Conservation (phyloP, 805 yeast species). For the Zygosaccharomyces gambellarensis region DNA sequence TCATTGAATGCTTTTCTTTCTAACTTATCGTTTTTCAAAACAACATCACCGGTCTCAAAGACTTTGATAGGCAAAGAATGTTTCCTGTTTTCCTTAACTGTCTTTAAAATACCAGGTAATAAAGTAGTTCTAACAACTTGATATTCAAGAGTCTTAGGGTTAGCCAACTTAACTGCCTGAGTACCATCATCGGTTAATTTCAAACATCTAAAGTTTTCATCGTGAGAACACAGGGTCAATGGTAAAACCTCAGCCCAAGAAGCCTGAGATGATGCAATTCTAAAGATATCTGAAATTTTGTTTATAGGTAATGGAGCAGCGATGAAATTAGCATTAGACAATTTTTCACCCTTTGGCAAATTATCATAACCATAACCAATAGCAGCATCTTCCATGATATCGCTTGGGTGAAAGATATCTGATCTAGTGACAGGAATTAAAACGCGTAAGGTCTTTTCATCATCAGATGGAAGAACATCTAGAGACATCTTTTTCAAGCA, state of each 20-base stretch:
- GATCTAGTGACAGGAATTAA: slow-evolving; percentile 90
- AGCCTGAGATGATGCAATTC: slow-evolving; percentile 87
- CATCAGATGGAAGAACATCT: slow-evolving; percentile 49
- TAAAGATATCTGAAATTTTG: slow-evolving; percentile 83
- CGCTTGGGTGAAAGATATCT: slow-evolving; percentile 94
- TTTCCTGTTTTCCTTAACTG: slow-evolving; percentile 92
- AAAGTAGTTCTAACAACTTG: slow-evolving; percentile 96
- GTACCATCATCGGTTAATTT: slow-evolving; percentile 67
- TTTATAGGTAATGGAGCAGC: slow-evolving; percentile 89
- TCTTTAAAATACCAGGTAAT: slow-evolving; percentile 90
- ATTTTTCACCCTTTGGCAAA: slow-evolving; percentile 70
- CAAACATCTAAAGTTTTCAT: slow-evolving; percentile 89
- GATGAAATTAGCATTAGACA: slow-evolving; percentile 67
- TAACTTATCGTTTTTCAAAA: slow-evolving; percentile 66
- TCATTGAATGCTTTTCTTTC: slow-evolving; percentile 91
- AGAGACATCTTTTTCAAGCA: slow-evolving; percentile 80
- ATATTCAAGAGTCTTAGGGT: slow-evolving; percentile 94
- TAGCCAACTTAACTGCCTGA: slow-evolving; percentile 84
- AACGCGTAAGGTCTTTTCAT: slow-evolving; percentile 50
- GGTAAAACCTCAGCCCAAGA: slow-evolving; percentile 97
- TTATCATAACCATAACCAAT: slow-evolving; percentile 93
- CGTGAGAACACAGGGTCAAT: slow-evolving; percentile 90
- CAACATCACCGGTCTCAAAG: slow-evolving; percentile 93
- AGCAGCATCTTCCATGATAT: slow-evolving; percentile 97
- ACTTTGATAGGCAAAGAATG: slow-evolving; percentile 93